phyloP scores from a whole-genome alignment of 306 rosid species.

The Castanopsis chinensis region DNA sequence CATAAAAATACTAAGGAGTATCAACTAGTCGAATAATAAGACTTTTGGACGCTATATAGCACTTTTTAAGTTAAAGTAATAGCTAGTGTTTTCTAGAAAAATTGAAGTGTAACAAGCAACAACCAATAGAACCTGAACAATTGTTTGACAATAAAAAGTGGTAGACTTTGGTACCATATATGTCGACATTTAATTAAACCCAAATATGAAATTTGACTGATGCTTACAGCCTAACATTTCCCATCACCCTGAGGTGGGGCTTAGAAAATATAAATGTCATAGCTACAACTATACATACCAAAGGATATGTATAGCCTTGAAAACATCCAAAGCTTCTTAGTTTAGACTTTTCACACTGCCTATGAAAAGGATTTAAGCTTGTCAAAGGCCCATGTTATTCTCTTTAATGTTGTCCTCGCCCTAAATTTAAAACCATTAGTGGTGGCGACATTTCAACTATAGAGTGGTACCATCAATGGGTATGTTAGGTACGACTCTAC shows the following conservation, averaged over 20 bases:
- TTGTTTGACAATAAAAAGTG: too few species aligned
- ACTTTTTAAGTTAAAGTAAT: too few species aligned
- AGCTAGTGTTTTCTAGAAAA: too few species aligned
- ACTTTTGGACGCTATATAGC: too few species aligned
- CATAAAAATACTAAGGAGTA: too few species aligned
- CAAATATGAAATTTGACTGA: too few species aligned
- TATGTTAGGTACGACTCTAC: not conserved
- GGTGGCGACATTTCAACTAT: not conserved
- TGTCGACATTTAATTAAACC: too few species aligned
- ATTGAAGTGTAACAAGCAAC: too few species aligned
- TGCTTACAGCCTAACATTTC: not conserved
- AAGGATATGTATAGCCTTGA: not conserved
- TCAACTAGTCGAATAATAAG: too few species aligned
- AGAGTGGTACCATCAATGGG: not conserved
- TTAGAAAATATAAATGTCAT: not conserved
- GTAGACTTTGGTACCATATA: too few species aligned
- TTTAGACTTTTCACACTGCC: not conserved
- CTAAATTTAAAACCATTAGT: not conserved
- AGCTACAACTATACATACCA: too few species aligned
- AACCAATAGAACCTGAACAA: too few species aligned
- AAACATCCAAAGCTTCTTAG: not conserved
- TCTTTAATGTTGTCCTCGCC: not conserved
- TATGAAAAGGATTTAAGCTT: not conserved
- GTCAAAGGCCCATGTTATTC: not conserved
- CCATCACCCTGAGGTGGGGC: not conserved